A percentile compares a stretch with the other conserved stretches of the same genome.
These are phyloP conservation scores for Cubamyces sp. DNA, from an alignment of 768 basidiomycete genomes.

Conservation along the genomic window DNA sequence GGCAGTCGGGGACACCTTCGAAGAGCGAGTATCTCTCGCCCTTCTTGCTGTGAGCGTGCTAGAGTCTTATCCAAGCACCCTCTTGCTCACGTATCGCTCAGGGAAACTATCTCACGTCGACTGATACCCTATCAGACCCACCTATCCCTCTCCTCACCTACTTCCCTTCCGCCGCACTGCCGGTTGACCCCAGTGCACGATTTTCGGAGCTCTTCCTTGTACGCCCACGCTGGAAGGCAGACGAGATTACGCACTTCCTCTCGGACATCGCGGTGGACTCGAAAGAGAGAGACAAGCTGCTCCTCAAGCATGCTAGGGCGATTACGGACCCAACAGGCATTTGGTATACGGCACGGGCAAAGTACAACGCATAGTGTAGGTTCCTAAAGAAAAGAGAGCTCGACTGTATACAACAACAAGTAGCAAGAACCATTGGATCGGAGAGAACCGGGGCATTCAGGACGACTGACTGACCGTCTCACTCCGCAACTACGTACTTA, in stretches of 20 bases:
- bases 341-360: conserved; percentile 76
- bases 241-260: conserved; percentile 84
- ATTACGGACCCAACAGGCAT: conserved; percentile 67
- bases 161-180: conserved; percentile 76
- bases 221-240: conserved; percentile 71
- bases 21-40: conserved; percentile 57
- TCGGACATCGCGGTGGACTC: conserved; percentile 78
- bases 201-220: conserved; percentile 90
- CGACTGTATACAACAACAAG: background rate
- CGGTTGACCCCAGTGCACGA: conserved; percentile 75
- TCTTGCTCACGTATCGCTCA: conserved; percentile 35
- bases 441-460: background rate
- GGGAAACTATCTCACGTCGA: conserved; percentile 73
- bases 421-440: background rate
- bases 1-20: conserved; percentile 80
- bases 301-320: conserved; percentile 85
- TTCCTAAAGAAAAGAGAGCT: background rate
- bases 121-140: conserved; percentile 41
- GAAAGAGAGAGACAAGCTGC: conserved; percentile 86
- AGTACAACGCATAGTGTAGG: conserved; percentile 52
- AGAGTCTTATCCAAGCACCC: background rate
- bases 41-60: conserved; percentile 68
- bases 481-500: background rate
- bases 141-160: conserved; percentile 55
- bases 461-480: too few relatives aligned